Evolutionary conservation across 2,329 filamentous ascomycete species (phyloP).

Genomic region (Calonectria hawksworthii): DNA sequence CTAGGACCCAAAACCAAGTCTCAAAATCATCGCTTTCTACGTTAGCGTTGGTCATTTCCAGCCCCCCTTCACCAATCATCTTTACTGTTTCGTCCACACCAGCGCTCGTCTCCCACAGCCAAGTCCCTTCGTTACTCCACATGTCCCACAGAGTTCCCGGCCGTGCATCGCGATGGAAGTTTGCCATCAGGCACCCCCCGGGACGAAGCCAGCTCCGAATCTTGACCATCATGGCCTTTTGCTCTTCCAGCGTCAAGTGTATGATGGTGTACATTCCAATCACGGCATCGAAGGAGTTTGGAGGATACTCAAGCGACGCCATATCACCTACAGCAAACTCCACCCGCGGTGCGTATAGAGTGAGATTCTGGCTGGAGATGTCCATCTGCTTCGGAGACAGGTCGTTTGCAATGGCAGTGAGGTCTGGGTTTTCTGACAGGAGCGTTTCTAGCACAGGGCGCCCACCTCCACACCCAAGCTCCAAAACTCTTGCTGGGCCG

Average conservation of each 20-base stretch:
- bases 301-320: neutral
- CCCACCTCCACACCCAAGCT: neutral
- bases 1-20: neutral
- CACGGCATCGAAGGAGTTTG: neutral
- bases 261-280: neutral
- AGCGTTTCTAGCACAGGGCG: neutral
- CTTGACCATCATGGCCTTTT: neutral
- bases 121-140: neutral
- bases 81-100: neutral
- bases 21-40: neutral
- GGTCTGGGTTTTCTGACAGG: neutral
- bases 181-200: neutral
- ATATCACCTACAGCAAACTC: neutral
- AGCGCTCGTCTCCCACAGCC: neutral
- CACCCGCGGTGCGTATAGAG: neutral
- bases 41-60: neutral
- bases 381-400: neutral
- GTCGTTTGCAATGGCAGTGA: neutral
- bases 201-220: neutral
- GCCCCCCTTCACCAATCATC: neutral
- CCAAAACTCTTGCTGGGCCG: neutral
- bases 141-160: neutral
- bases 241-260: neutral
- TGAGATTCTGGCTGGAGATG: neutral
- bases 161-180: neutral